Conservation (phyloP, 306 rosid species). For the Rosa persica region DNA sequence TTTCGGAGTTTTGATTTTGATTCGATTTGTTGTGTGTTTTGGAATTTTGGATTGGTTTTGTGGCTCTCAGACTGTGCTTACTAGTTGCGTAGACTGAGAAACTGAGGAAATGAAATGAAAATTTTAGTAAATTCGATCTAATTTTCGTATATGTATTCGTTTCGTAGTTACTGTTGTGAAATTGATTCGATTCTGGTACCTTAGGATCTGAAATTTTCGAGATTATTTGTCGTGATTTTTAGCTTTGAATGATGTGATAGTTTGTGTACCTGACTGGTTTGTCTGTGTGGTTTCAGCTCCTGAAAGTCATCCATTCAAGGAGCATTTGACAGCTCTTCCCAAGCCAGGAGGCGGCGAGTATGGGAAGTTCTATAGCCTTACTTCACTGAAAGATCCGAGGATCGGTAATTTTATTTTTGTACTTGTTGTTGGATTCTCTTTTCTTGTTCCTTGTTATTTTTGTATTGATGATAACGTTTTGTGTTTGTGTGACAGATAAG, state of each 20-base stretch:
- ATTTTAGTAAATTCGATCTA: not conserved
- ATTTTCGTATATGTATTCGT: not conserved
- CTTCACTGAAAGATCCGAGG: slow-evolving; percentile 87
- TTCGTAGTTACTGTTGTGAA: not conserved
- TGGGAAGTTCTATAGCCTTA: slow-evolving; percentile 91
- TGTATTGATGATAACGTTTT: slow-evolving; percentile 16
- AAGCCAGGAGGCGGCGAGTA: slow-evolving; percentile 97
- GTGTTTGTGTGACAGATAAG: slow-evolving; percentile 48
- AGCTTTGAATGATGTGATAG: not conserved
- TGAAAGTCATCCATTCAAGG: slow-evolving; percentile 82
- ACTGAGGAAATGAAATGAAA: slow-evolving; percentile 5
- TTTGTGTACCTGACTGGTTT: slow-evolving; percentile 11
- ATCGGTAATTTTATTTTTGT: slow-evolving; percentile 52
- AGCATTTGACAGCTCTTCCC: slow-evolving; percentile 76
- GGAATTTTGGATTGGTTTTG: not conserved
- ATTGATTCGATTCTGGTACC: not conserved
- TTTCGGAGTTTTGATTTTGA: slow-evolving; percentile 24
- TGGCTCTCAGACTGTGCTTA: not conserved
- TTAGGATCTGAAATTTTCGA: not conserved
- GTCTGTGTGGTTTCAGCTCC: slow-evolving; percentile 46
- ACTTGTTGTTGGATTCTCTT: not conserved
- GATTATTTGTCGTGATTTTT: not conserved
- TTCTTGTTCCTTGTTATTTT: slow-evolving; percentile 10
- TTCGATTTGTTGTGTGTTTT: not conserved
- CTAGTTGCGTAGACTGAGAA: not conserved